These are phyloP conservation scores for Pseudogymnoascus sp. DNA, from an alignment of 2,329 filamentous ascomycete species.

Conservation along the genomic window DNA sequence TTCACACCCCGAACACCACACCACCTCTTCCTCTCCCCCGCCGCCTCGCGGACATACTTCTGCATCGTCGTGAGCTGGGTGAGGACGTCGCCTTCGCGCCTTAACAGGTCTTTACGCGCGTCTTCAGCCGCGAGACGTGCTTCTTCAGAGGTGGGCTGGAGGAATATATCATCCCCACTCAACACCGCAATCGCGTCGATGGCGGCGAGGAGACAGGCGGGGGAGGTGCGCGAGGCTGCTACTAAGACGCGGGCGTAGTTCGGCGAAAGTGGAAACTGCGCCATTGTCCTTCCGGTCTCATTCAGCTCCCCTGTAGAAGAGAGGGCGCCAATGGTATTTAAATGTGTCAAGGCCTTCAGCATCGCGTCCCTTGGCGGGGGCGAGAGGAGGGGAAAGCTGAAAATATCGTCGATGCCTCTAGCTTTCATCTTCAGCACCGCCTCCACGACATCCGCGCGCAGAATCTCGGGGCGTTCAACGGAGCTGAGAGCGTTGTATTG, in stretches of 20 bases:
- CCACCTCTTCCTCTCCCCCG: conserved; percentile 44
- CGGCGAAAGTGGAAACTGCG: conserved; percentile 75
- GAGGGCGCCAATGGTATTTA: conserved; percentile 73
- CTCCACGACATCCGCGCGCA: conserved; percentile 80
- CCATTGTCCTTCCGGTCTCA: conserved; percentile 66
- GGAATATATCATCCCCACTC: conserved; percentile 58
- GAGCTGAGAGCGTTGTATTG: conserved; percentile 65
- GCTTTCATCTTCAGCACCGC: conserved; percentile 92
- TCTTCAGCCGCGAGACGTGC: conserved; percentile 47
- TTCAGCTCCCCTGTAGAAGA: conserved; percentile 68
- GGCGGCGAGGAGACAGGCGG: conserved; percentile 69
- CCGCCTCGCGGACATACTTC: conserved; percentile 50
- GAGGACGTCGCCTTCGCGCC: conserved; percentile 59
- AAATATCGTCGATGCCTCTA: conserved; percentile 73
- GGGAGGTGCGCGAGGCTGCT: conserved; percentile 63
- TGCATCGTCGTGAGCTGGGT: conserved; percentile 60
- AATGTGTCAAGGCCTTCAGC: conserved; percentile 72
- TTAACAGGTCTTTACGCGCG: conserved; percentile 49
- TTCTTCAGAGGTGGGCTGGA: conserved; percentile 53
- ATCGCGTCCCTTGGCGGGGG: conserved; percentile 70
- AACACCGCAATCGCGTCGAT: conserved; percentile 75
- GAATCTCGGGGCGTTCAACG: conserved; percentile 78
- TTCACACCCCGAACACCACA: conserved; percentile 53
- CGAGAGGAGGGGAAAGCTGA: conserved; percentile 80
- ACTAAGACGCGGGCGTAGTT: conserved; percentile 76